Evolutionary conservation across 2,329 filamentous ascomycete genomes (phyloP).

Genomic region (Hymenoscyphus infarciens): DNA sequence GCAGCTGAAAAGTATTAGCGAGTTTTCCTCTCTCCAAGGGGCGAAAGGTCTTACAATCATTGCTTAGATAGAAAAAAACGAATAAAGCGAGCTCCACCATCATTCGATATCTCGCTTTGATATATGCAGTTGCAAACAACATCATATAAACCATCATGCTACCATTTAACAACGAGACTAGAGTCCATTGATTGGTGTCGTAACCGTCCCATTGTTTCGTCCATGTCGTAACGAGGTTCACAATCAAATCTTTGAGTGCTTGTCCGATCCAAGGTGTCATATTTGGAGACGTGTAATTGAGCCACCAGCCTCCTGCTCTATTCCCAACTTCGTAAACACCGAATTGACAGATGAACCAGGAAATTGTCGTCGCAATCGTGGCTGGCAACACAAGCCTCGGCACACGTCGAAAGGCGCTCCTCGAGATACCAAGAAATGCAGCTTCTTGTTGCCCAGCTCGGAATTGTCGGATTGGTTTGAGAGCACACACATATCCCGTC

Average conservation of each 20-base stretch:
- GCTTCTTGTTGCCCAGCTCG: conserved; percentile 51
- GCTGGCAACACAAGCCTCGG: conserved; percentile 57
- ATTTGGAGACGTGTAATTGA: conserved; percentile 47
- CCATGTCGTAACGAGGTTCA: conserved; percentile 50
- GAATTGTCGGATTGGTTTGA: conserved; percentile 56
- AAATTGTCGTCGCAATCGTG: conserved; percentile 49
- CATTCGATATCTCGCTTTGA: conserved; percentile 49
- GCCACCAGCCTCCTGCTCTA: conserved; percentile 57
- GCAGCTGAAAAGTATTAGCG: conserved; percentile 35
- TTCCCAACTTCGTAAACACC: conserved; percentile 55
- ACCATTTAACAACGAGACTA: conserved; percentile 51
- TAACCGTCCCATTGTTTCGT: conserved; percentile 47
- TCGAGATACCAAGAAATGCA: conserved; percentile 51
- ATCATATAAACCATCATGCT: conserved; percentile 53
- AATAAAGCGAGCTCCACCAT: conserved; percentile 44
- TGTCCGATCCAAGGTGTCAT: conserved; percentile 39
- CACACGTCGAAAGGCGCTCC: conserved; percentile 55
- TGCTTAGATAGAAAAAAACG: conserved; percentile 43
- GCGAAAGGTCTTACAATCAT: conserved; percentile 28
- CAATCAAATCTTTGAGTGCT: conserved; percentile 43
- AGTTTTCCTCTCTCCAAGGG: background rate
- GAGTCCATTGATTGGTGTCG: conserved; percentile 57
- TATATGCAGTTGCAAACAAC: conserved; percentile 48
- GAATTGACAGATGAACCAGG: conserved; percentile 53
- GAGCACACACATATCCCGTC: conserved; percentile 60